These are phyloP conservation scores for Sicyos edulis DNA, from an alignment of 306 rosid species.

Conservation along the genomic window DNA sequence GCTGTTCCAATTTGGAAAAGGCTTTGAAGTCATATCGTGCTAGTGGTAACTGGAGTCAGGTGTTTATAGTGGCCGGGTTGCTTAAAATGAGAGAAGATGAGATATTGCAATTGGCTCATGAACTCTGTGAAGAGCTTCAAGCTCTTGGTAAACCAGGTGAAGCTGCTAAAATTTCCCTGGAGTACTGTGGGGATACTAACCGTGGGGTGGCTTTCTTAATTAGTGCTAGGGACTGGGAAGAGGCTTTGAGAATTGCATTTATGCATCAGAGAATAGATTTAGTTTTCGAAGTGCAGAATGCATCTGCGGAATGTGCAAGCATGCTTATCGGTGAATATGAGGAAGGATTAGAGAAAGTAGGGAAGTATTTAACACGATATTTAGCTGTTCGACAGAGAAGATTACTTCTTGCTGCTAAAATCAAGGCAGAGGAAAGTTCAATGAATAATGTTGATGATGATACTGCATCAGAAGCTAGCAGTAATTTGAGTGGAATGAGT, in stretches of 20 bases:
- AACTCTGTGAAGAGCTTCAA: conserved; percentile 97
- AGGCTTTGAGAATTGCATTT: conserved; percentile 74
- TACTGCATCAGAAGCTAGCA: conserved; percentile 83
- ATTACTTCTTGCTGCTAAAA: conserved; percentile 76
- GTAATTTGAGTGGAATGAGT: conserved; percentile 98
- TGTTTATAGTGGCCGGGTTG: conserved; percentile 72
- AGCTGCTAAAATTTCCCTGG: conserved; percentile 88
- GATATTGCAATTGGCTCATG: conserved; percentile 54
- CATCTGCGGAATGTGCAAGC: conserved; percentile 79
- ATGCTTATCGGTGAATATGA: conserved; percentile 56
- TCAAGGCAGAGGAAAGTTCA: conserved; percentile 66
- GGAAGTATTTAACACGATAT: conserved; percentile 90
- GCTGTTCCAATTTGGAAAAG: conserved; percentile 71
- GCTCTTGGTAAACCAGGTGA: conserved; percentile 90
- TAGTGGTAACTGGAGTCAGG: conserved; percentile 65
- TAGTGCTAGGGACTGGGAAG: conserved; percentile 75
- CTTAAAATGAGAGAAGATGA: conserved; percentile 70
- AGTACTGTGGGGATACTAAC: conserved; percentile 69
- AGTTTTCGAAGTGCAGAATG: conserved; percentile 48
- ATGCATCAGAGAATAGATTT: conserved; percentile 68
- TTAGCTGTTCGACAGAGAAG: conserved; percentile 94
- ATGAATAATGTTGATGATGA: conserved; percentile 73
- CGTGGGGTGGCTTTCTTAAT: conserved; percentile 48
- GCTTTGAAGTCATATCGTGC: conserved; percentile 81
- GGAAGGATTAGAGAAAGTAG: conserved; percentile 89